Evolutionary conservation across 2,329 filamentous ascomycete species (phyloP).

Genomic region (Ustilaginoidea virens): DNA sequence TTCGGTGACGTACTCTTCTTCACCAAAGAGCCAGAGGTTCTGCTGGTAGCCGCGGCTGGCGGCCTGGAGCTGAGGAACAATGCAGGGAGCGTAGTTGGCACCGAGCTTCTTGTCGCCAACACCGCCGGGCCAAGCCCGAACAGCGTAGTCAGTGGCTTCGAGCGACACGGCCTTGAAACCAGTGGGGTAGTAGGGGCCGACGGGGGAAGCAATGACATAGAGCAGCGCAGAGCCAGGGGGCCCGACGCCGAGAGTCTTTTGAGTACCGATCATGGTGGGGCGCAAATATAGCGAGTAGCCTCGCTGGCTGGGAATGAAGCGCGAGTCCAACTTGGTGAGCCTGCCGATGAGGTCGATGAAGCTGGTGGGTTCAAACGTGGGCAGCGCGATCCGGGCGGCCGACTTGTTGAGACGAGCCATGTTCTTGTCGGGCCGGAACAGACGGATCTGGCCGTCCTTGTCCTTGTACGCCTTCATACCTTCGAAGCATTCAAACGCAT

Average conservation of each 20-base stretch:
- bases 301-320: conserved; percentile 74
- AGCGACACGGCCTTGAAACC: conserved; percentile 95
- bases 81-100: conserved; percentile 98
- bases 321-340: conserved; percentile 65
- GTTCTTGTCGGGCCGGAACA: conserved; percentile 93
- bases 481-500: conserved; percentile 96
- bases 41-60: conserved; percentile 89
- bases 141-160: conserved; percentile 91
- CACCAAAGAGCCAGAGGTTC: conserved; percentile 94
- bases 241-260: conserved; percentile 82
- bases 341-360: conserved; percentile 70
- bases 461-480: conserved; percentile 99
- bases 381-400: conserved; percentile 77
- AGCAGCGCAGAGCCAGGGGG: conserved; percentile 85
- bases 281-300: conserved; percentile 94
- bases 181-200: conserved; percentile 94
- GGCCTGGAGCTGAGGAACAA: conserved; percentile 88
- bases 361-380: conserved; percentile 60
- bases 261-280: conserved; percentile 94
- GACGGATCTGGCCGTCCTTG: conserved; percentile 56
- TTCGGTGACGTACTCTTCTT: conserved; percentile 91
- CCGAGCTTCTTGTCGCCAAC: conserved; percentile 97
- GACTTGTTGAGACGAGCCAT: conserved; percentile 93
- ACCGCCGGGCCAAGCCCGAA: conserved; percentile 93
- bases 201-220: conserved; percentile 89